Percentiles rank a stretch among this genome's conserved stretches.
phyloP scores from a whole-genome alignment of 331 rosid genomes.

The Telfairia occidentalis region DNA sequence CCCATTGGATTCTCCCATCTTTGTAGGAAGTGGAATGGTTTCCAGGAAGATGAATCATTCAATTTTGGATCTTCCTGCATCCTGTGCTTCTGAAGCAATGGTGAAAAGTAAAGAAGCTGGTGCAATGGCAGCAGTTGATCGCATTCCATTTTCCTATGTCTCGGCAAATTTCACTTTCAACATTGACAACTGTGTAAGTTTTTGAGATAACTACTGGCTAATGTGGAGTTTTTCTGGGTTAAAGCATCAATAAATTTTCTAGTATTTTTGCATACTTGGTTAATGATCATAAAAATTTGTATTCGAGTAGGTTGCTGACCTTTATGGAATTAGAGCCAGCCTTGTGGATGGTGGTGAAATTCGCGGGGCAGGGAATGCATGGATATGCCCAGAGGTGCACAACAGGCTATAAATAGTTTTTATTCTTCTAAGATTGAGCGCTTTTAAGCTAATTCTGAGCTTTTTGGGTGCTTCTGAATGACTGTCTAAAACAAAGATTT shows the following conservation, averaged over 20 bases:
- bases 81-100: conserved; percentile 71
- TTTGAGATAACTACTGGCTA: background rate
- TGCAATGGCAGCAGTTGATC: conserved; percentile 84
- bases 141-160: conserved; percentile 72
- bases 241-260: background rate
- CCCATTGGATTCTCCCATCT: conserved; percentile 71
- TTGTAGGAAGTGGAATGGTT: conserved; percentile 95
- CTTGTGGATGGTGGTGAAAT: conserved; percentile 97
- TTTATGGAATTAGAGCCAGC: conserved; percentile 82
- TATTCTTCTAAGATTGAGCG: conserved; percentile 1
- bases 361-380: conserved; percentile 95
- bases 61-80: conserved; percentile 39
- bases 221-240: background rate
- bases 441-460: conserved; percentile 2
- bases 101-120: conserved; percentile 75
- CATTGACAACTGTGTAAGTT: conserved; percentile 79
- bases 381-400: conserved; percentile 92
- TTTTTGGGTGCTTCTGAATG: background rate
- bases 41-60: conserved; percentile 60
- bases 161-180: conserved; percentile 91
- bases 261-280: background rate
- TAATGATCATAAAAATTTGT: background rate
- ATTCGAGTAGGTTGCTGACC: conserved; percentile 63
- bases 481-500: background rate
- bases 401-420: conserved; percentile 13